A percentile compares a stretch with the other conserved stretches of the same genome.
phyloP scores from a whole-genome alignment of 2,329 filamentous ascomycete genomes.

The Ceratocystiopsis sp. region DNA sequence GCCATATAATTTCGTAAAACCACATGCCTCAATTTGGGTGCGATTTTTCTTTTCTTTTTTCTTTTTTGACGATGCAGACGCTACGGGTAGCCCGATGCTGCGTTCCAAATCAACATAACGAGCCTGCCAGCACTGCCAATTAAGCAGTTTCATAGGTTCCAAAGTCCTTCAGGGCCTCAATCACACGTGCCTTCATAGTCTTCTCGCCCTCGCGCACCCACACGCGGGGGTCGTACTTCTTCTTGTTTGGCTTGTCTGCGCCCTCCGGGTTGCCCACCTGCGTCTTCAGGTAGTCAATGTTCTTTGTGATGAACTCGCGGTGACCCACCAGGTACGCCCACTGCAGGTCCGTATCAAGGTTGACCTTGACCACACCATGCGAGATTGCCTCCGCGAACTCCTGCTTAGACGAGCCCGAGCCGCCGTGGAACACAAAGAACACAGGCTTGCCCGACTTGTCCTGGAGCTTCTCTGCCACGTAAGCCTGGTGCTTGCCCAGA shows the following conservation, averaged over 20 bases:
- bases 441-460: slow-evolving; percentile 73
- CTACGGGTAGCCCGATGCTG: too few species aligned
- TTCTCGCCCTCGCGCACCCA: slow-evolving; percentile 77
- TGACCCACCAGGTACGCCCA: slow-evolving; percentile 85
- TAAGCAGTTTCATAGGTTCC: slow-evolving; percentile 23
- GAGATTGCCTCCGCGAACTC: slow-evolving; percentile 81
- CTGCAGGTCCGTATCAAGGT: slow-evolving; percentile 96
- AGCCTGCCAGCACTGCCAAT: too few species aligned
- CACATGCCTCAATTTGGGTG: too few species aligned
- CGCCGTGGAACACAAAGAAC: slow-evolving; percentile 99
- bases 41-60: too few species aligned
- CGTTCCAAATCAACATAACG: too few species aligned
- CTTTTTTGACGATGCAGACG: too few species aligned
- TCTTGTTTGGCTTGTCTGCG: slow-evolving; percentile 96
- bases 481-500: slow-evolving; percentile 88
- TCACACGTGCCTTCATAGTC: slow-evolving; percentile 73
- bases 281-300: slow-evolving; percentile 83
- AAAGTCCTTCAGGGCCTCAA: slow-evolving; percentile 78
- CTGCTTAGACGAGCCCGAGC: slow-evolving; percentile 76
- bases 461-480: slow-evolving; percentile 65
- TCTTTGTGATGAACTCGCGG: slow-evolving; percentile 83
- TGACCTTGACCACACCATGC: slow-evolving; percentile 98
- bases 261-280: slow-evolving; percentile 93
- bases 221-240: slow-evolving; percentile 75
- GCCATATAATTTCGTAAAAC: too few species aligned